Percentiles rank a stretch among this genome's conserved stretches.
These are phyloP conservation scores for Solanum stenotomum DNA, from an alignment of 257 asterid species.

Conservation along the genomic window DNA sequence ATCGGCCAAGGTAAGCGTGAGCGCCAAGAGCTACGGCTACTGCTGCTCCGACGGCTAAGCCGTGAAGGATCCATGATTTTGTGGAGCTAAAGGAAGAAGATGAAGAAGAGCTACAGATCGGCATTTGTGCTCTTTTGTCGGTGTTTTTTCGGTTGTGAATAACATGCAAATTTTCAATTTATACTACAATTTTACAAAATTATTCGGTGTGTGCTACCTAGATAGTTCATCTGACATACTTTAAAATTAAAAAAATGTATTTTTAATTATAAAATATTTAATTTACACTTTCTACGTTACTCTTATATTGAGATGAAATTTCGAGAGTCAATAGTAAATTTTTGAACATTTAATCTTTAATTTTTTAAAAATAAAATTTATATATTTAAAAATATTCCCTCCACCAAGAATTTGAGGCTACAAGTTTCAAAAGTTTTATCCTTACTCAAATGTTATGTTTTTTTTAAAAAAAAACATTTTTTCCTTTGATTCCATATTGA, in stretches of 20 bases:
- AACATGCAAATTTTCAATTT: background rate
- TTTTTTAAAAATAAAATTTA: too few relatives aligned
- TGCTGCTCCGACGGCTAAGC: constrained; percentile 44
- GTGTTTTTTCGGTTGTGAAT: background rate
- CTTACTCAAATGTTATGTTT: background rate
- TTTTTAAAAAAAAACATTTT: too few relatives aligned
- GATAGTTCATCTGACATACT: background rate
- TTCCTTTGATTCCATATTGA: background rate
- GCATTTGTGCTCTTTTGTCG: constrained; percentile 14
- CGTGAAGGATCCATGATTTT: constrained; percentile 47
- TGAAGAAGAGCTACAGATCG: constrained; percentile 30
- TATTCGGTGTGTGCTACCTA: background rate
- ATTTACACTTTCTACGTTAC: too few relatives aligned
- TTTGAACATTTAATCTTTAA: background rate
- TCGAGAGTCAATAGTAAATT: too few relatives aligned
- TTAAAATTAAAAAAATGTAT: too few relatives aligned
- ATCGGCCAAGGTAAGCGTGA: constrained; percentile 46
- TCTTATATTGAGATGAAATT: too few relatives aligned
- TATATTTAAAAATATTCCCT: too few relatives aligned
- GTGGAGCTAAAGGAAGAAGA: constrained; percentile 26
- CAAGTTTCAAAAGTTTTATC: background rate
- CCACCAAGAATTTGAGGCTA: background rate
- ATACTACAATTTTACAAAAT: too few relatives aligned
- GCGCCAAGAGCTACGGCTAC: constrained; percentile 58
- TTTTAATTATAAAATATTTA: too few relatives aligned